Percentiles rank a stretch among this genome's conserved stretches.
Evolutionary conservation across 129 eudicot genomes (phyloP).

Genomic region (Artemisia argyi): DNA sequence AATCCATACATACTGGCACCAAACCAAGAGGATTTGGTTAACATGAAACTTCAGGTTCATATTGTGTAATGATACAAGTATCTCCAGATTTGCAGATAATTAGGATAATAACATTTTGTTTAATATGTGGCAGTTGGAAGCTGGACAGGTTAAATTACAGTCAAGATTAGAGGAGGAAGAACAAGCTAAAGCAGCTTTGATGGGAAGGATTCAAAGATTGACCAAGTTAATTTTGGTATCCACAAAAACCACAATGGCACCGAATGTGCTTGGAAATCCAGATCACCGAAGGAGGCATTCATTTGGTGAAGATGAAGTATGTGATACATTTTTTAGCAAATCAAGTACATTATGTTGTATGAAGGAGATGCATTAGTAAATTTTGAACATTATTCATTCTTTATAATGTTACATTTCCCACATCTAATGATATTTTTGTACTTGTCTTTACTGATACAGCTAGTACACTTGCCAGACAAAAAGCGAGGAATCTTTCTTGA

Average conservation of each 20-base stretch:
- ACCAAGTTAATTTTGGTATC: slow-evolving; percentile 83
- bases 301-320: slow-evolving; percentile 89
- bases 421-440: background rate
- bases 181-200: slow-evolving; percentile 82
- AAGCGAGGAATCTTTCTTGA: slow-evolving; percentile 63
- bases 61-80: background rate
- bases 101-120: background rate
- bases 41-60: slow-evolving; percentile 80
- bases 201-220: slow-evolving; percentile 90
- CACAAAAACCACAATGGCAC: slow-evolving; percentile 58
- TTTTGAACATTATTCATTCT: background rate
- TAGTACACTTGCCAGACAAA: slow-evolving; percentile 81
- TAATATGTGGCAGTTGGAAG: slow-evolving; percentile 62
- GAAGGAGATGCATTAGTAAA: background rate
- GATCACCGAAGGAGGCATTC: slow-evolving; percentile 73
- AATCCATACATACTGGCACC: slow-evolving; percentile 45
- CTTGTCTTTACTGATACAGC: slow-evolving; percentile 43
- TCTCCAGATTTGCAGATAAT: background rate
- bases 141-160: slow-evolving; percentile 74
- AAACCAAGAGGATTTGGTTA: slow-evolving; percentile 70
- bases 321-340: background rate
- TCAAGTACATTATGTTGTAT: slow-evolving; percentile 4
- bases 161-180: slow-evolving; percentile 94
- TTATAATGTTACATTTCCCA: slow-evolving; percentile 1
- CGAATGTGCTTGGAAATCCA: slow-evolving; percentile 45